A percentile compares a stretch with the other conserved stretches of the same genome.
Conservation (phyloP, 495 filamentous ascomycete species). For the Clohesyomyces aquaticus region DNA sequence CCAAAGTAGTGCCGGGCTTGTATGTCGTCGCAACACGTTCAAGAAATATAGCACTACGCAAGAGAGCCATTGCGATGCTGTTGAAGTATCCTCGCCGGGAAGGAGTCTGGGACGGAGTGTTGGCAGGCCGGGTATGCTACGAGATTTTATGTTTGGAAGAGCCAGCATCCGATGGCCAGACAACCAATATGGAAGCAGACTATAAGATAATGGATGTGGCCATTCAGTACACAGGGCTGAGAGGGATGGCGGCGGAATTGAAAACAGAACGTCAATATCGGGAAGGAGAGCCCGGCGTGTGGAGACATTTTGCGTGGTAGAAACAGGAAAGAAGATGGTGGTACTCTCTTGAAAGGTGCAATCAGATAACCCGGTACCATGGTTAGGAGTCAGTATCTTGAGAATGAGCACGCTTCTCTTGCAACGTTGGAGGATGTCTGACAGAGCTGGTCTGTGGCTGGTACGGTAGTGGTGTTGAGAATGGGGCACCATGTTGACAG, state of each 20-base stretch:
- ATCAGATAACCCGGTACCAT: too few species aligned
- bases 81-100: slow-evolving; percentile 33
- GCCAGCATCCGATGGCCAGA: slow-evolving; percentile 2
- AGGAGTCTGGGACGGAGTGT: slow-evolving; percentile 37
- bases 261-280: slow-evolving; percentile 13
- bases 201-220: slow-evolving; percentile 13
- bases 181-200: background rate
- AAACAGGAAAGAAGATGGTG: background rate
- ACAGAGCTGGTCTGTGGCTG: too few species aligned
- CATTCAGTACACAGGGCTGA: slow-evolving; percentile 22
- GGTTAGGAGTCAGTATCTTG: too few species aligned
- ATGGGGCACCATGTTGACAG: too few species aligned
- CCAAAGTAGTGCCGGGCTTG: slow-evolving; percentile 22
- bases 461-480: too few species aligned
- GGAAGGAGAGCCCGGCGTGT: slow-evolving; percentile 10
- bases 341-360: too few species aligned
- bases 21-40: slow-evolving; percentile 17
- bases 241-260: slow-evolving; percentile 15
- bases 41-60: slow-evolving; percentile 9
- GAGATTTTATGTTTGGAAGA: slow-evolving; percentile 33
- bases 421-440: too few species aligned
- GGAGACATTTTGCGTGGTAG: slow-evolving; percentile 25
- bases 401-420: too few species aligned
- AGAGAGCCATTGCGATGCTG: slow-evolving; percentile 22
- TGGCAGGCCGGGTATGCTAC: slow-evolving; percentile 33